A percentile compares a stretch with the other conserved stretches of the same genome.
Conservation (phyloP, 192 early-diverging fungal genomes). For the Chytriomyces sp. region DNA sequence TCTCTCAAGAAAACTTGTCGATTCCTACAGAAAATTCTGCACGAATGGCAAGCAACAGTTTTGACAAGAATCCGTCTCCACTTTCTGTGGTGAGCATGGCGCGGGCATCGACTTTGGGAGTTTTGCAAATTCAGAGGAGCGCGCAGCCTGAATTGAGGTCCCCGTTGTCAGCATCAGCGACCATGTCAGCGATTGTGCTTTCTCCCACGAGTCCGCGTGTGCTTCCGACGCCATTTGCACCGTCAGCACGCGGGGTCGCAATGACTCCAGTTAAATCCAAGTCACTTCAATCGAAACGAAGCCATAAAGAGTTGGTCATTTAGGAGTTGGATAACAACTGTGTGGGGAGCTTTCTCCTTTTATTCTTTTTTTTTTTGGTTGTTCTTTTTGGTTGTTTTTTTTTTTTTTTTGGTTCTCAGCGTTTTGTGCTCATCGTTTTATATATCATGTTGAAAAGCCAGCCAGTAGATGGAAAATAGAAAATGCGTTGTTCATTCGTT, state of each 20-base stretch:
- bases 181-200: too few relatives aligned
- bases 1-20: background rate
- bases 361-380: background rate
- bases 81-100: background rate
- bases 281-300: background rate
- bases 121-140: too few relatives aligned
- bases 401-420: background rate
- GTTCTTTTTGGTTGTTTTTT: background rate
- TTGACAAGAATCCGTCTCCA: background rate
- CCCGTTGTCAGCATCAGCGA: too few relatives aligned
- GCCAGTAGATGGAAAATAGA: too few relatives aligned
- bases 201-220: background rate
- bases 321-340: too few relatives aligned
- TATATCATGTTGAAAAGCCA: background rate
- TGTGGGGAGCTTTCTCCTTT: background rate
- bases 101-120: background rate
- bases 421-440: background rate
- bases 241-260: background rate
- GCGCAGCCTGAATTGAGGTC: too few relatives aligned
- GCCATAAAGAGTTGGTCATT: background rate
- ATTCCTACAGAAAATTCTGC: background rate
- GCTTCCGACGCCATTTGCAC: background rate
- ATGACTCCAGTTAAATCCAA: background rate
- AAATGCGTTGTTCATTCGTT: too few relatives aligned
- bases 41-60: too few relatives aligned